Percentiles rank a stretch among this genome's conserved stretches.
phyloP scores from a whole-genome alignment of 2,329 filamentous ascomycete species.

The Colletotrichum sp. region DNA sequence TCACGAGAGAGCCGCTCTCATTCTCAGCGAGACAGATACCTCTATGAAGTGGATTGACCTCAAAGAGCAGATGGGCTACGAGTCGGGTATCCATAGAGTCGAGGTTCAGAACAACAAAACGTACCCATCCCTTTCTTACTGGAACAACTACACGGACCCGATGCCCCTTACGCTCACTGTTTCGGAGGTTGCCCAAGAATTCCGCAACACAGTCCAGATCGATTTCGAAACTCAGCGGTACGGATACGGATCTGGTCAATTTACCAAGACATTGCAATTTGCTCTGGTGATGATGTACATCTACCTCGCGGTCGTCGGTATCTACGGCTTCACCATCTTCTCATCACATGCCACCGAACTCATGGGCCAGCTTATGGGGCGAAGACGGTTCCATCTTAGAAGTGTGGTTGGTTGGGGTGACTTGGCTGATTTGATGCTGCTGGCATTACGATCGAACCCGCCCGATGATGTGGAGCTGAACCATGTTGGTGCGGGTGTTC shows the following conservation, averaged over 20 bases:
- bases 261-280: background rate
- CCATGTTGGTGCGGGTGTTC: background rate
- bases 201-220: background rate
- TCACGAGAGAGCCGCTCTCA: background rate
- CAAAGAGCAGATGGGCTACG: background rate
- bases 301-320: background rate
- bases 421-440: background rate
- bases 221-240: background rate
- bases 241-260: slow-evolving; percentile 3
- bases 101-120: background rate
- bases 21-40: fast-evolving
- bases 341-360: background rate
- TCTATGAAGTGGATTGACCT: background rate
- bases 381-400: background rate
- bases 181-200: background rate
- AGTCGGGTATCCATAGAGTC: background rate
- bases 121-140: background rate
- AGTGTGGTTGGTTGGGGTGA: background rate
- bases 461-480: background rate
- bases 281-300: background rate
- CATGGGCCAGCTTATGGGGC: background rate
- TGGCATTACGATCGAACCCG: background rate
- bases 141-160: background rate
- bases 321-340: background rate
- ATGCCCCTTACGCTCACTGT: background rate